phyloP scores from a whole-genome alignment of 306 rosid genomes.

The barrel medic (Medicago truncatula) region MtrunA17r5.0-ANR NC_053045.1:27093501-27094000 shows the following conservation, averaged over 20 bases:
- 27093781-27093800: conserved; percentile 56
- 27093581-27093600: background rate
- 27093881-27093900: conserved; percentile 31
- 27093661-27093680: background rate
- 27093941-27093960: conserved; percentile 93
- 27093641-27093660: conserved; percentile 1
- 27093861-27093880: conserved; percentile 1
- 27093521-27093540: conserved; percentile 14
- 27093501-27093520: conserved; percentile 6
- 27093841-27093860: conserved; percentile 24
- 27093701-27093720: conserved; percentile 34
- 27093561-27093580: conserved; percentile 15
- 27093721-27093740: conserved; percentile 83
- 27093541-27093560: conserved; percentile 5
- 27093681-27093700: background rate
- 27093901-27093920: conserved; percentile 83
- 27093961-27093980: conserved; percentile 76
- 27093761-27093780: conserved; percentile 71
- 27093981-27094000: conserved; percentile 21
- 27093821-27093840: conserved; percentile 42
- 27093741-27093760: conserved; percentile 95
- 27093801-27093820: conserved; percentile 61
- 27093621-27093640: background rate
- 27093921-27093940: conserved; percentile 93
- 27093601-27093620: conserved; percentile 2